Percentiles rank a stretch among this genome's conserved stretches.
Evolutionary conservation across 257 asterid genomes (phyloP).

Genomic region (Scutellaria galericulata): DNA sequence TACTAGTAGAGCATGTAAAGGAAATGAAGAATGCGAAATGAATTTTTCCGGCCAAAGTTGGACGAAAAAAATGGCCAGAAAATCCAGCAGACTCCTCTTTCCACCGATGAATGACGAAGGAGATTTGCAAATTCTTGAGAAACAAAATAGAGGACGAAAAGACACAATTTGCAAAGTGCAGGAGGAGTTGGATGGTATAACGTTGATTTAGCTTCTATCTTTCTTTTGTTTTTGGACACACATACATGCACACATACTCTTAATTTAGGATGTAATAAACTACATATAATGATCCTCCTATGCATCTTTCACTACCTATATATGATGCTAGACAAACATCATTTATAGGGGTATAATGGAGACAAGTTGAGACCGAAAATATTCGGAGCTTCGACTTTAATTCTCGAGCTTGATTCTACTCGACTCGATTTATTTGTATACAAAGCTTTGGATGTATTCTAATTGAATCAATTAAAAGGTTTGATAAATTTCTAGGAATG

Average conservation of each 20-base stretch:
- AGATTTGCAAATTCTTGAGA: slow-evolving; percentile 22
- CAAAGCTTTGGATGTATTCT: no score
- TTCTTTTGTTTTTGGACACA: not conserved
- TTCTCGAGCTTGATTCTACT: no score
- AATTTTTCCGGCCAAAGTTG: slow-evolving; percentile 43
- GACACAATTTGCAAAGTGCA: not conserved
- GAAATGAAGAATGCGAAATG: slow-evolving; percentile 32
- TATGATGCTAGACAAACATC: no score
- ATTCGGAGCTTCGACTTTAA: no score
- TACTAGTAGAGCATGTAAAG: slow-evolving; percentile 21
- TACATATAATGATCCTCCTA: not conserved
- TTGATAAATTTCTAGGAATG: no score
- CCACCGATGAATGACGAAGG: slow-evolving; percentile 22
- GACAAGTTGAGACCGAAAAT: no score
- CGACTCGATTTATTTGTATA: no score
- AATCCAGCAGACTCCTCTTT: slow-evolving; percentile 30
- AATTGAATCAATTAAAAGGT: no score
- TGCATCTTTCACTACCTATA: not conserved
- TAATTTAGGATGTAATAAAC: slow-evolving; percentile 26
- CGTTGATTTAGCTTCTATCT: slow-evolving; percentile 31
- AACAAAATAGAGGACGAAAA: slow-evolving; percentile 14
- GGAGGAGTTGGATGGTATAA: slow-evolving; percentile 32
- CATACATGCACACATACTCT: slow-evolving; percentile 8
- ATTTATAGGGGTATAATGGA: no score
- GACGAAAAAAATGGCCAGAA: slow-evolving; percentile 36